Percentiles rank a stretch among this genome's conserved stretches.
Evolutionary conservation across 768 basidiomycete genomes (phyloP).

Genomic region (Porpolomopsis calyptriformis): DNA sequence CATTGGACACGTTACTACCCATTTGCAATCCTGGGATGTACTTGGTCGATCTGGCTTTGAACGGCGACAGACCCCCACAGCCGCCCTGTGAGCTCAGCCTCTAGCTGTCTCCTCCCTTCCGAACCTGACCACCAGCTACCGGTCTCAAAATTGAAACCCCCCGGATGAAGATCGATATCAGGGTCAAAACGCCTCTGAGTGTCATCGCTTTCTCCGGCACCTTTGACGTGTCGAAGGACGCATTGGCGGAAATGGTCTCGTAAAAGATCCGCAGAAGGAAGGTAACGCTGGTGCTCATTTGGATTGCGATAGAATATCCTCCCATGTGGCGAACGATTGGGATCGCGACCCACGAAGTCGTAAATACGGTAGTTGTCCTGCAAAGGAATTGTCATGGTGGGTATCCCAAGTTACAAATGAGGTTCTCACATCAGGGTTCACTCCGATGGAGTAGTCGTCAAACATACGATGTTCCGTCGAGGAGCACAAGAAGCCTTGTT

Average conservation of each 20-base stretch:
- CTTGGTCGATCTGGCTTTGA: too few relatives aligned
- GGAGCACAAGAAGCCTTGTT: slow-evolving; percentile 14
- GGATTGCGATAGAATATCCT: slow-evolving; percentile 9
- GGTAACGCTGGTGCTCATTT: slow-evolving; percentile 10
- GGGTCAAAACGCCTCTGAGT: slow-evolving; percentile 11
- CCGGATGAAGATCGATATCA: slow-evolving; percentile 11
- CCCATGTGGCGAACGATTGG: slow-evolving; percentile 10
- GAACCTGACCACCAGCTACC: slow-evolving; percentile 13
- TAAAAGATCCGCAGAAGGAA: slow-evolving; percentile 16
- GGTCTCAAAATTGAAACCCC: slow-evolving; percentile 10
- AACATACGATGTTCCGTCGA: slow-evolving; percentile 13
- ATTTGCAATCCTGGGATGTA: too few relatives aligned
- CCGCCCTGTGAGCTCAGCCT: slow-evolving; percentile 14
- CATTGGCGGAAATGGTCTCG: slow-evolving; percentile 16
- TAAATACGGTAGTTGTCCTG: slow-evolving; percentile 11
- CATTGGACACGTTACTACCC: too few relatives aligned
- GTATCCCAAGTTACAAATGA: slow-evolving; percentile 1
- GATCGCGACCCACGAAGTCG: slow-evolving; percentile 11
- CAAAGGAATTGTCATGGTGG: too few relatives aligned
- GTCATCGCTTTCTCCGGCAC: slow-evolving; percentile 8
- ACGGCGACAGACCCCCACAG: slow-evolving; percentile 7
- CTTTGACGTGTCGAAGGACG: slow-evolving; percentile 14
- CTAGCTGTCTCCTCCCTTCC: slow-evolving; percentile 12
- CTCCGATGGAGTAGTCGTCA: slow-evolving; percentile 12
- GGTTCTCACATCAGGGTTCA: slow-evolving; percentile 14